Evolutionary conservation across 768 basidiomycete genomes (phyloP).

Genomic region (Cyclocybe cylindracea): DNA sequence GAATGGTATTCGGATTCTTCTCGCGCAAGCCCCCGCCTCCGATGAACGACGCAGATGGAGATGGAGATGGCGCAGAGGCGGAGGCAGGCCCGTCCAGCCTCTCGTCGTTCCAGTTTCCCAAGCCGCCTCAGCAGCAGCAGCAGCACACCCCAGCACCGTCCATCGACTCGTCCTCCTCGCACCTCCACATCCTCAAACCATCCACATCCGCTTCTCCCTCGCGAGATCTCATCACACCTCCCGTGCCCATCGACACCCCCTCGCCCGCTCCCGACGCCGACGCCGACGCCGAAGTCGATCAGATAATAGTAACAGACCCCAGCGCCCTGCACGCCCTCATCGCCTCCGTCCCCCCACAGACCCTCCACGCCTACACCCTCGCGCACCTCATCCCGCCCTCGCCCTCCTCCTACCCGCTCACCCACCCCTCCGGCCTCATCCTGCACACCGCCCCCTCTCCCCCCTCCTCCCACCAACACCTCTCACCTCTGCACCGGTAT

Average conservation of each 20-base stretch:
- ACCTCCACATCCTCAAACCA: slow-evolving; percentile 8
- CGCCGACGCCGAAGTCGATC: slow-evolving; percentile 10
- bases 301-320: slow-evolving; percentile 35
- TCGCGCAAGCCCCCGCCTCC: slow-evolving; percentile 27
- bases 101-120: too few relatives aligned
- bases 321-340: slow-evolving; percentile 51
- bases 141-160: slow-evolving; percentile 60
- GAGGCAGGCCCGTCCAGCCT: too few relatives aligned
- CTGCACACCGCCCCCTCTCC: slow-evolving; percentile 23
- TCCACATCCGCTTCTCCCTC: too few relatives aligned
- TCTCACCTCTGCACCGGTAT: slow-evolving; percentile 44
- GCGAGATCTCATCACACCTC: slow-evolving; percentile 17
- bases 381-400: slow-evolving; percentile 39
- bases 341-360: slow-evolving; percentile 63
- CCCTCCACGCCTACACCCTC: slow-evolving; percentile 62
- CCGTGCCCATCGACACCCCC: slow-evolving; percentile 39
- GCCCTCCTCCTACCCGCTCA: slow-evolving; percentile 39
- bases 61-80: too few relatives aligned
- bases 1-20: slow-evolving; percentile 45
- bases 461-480: too few relatives aligned
- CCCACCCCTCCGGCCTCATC: slow-evolving; percentile 28
- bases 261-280: slow-evolving; percentile 29
- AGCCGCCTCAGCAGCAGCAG: slow-evolving; percentile 27
- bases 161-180: slow-evolving; percentile 27
- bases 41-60: too few relatives aligned